Percentiles rank a stretch among this genome's conserved stretches.
These are phyloP conservation scores for Yamagishiella unicocca DNA, from an alignment of 139 green algal species.

Conservation along the genomic window DNA sequence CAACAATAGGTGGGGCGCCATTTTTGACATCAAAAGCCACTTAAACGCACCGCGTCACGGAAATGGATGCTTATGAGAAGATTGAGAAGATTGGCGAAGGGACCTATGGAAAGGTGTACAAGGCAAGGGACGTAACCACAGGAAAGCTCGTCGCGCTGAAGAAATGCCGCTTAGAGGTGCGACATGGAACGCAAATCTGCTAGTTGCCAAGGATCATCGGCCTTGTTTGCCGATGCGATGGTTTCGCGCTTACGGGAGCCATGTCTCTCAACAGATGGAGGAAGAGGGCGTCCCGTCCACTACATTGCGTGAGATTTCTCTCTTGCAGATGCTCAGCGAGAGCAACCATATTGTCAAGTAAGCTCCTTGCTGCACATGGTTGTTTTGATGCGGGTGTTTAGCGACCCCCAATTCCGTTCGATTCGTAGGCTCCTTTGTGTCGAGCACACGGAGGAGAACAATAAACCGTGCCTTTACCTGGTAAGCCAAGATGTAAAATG, in stretches of 20 bases:
- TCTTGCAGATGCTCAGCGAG: conserved; percentile 95
- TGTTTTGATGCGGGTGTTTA: not conserved
- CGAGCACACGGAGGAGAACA: conserved; percentile 97
- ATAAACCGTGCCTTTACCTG: conserved; percentile 97
- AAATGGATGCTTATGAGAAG: conserved; percentile 94
- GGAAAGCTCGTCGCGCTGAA: conserved; percentile 96
- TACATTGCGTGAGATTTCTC: conserved; percentile 96
- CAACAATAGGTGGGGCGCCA: too few species aligned
- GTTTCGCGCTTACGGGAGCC: too few species aligned
- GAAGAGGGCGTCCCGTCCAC: conserved; percentile 98
- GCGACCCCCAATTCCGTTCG: not conserved
- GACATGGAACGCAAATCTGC: too few species aligned
- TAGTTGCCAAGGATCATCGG: too few species aligned
- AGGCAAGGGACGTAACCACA: conserved; percentile 84
- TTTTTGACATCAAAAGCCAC: too few species aligned
- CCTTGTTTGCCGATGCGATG: too few species aligned
- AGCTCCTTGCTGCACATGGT: not conserved
- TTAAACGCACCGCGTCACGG: too few species aligned
- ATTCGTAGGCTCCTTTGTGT: conserved; percentile 83
- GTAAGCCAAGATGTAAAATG: conserved; percentile 60
- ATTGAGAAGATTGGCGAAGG: conserved; percentile 97
- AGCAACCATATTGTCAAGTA: conserved; percentile 95
- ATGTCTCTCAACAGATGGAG: conserved; percentile 94
- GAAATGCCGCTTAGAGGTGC: conserved; percentile 96
- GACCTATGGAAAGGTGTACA: conserved; percentile 99